Evolutionary conservation across 768 basidiomycete genomes (phyloP), one percentile per base, ranked within the genome.

Genomic region (Trametes elegans): DNA sequence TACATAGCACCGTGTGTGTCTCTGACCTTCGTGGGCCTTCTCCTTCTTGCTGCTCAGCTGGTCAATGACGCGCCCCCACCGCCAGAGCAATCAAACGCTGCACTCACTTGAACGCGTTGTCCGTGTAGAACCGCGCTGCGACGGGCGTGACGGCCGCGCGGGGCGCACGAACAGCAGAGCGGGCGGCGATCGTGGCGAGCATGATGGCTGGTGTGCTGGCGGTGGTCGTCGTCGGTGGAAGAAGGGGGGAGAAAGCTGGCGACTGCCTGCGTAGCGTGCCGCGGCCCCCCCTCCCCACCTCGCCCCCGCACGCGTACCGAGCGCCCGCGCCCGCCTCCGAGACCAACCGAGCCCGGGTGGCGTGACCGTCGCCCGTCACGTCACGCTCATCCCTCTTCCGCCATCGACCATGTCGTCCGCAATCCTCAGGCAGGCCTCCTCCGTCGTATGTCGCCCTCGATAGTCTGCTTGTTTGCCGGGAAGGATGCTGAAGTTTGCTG

Each of bases 71-170:
- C 49, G 14, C 43, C 39, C 32, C 31, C 21, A n/a, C 27, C 21
- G 24, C 31, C 41, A 40, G 32, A 49, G 27, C 41, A 27, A 46
- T 23, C 53, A 36, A n/a, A 38, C 42, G 11, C 26, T 28, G n/a
- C 16, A 45, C 78, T 50, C 62, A 86, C 87, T 76, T 77, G 73
- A 89, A 88, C 47, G 76, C 81, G 67, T 70, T 79, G 52, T 81
- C 83, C 60, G 81, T 71, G 29, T 86, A 87, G 44, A 85, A 81
- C 36, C 77, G 78, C 35, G 83, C 84, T 38, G 85, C 83, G 35
- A 53, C 74, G 29, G 55, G 28, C 48, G 63, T 74, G 73, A 36
- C 19, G 29, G 48, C 48, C 62, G 31, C 57, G 66, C 64, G 61
- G 64, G 62, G 70, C 28, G 60, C 67, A 48, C 44, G 74, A 59